phyloP scores from a whole-genome alignment of 2,329 filamentous ascomycete genomes.

The Graphilbum sp. region DNA sequence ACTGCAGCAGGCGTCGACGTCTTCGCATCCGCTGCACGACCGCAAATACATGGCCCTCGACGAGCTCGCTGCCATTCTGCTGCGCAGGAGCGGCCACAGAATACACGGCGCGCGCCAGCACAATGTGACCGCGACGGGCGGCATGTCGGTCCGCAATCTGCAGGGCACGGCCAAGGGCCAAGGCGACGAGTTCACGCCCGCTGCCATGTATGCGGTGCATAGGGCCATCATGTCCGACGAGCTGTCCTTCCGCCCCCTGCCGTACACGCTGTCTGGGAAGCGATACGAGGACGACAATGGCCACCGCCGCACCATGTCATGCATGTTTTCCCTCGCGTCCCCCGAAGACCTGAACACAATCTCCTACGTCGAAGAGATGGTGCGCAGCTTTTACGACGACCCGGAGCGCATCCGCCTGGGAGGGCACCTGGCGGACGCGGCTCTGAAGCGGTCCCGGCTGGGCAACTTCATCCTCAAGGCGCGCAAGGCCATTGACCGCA shows the following conservation, averaged over 20 bases:
- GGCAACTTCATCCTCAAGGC: slow-evolving; percentile 32
- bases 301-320: slow-evolving; percentile 25
- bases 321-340: slow-evolving; percentile 45
- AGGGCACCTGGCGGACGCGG: slow-evolving; percentile 11
- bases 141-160: slow-evolving; percentile 1
- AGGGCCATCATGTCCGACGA: slow-evolving; percentile 43
- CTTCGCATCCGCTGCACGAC: not conserved
- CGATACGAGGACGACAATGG: no score
- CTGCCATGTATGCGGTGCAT: slow-evolving; percentile 53
- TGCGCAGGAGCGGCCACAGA: slow-evolving; percentile 11
- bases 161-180: slow-evolving; percentile 3
- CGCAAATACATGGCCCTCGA: slow-evolving; percentile 26
- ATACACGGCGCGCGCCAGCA: not conserved
- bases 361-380: slow-evolving; percentile 29
- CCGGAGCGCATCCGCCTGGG: slow-evolving; percentile 6
- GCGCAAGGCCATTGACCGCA: slow-evolving; percentile 31
- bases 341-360: slow-evolving; percentile 35
- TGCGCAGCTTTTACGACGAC: slow-evolving; percentile 36
- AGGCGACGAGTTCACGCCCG: slow-evolving; percentile 22
- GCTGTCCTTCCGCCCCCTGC: slow-evolving; percentile 36
- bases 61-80: slow-evolving; percentile 30
- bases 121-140: not conserved
- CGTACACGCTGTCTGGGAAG: not conserved
- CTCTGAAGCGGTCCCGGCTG: slow-evolving; percentile 14
- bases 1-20: slow-evolving; percentile 12